Evolutionary conservation across 148 eudicot genomes (phyloP).

Genomic region (Chenopodium quinoa): DNA sequence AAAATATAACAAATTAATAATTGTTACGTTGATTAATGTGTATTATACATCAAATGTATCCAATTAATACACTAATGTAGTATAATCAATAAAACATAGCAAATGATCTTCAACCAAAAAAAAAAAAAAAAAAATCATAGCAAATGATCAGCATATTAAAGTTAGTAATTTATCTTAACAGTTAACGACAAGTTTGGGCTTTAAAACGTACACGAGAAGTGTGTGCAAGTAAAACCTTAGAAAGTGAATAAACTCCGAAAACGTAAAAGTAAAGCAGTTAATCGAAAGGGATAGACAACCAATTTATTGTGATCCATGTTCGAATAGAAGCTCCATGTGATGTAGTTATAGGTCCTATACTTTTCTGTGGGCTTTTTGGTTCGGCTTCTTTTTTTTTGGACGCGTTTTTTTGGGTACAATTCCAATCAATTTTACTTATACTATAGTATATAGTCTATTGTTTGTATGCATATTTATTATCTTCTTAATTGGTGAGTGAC

Average conservation of each 20-base stretch:
- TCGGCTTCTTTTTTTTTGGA: background rate
- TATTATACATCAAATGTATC: too few species aligned
- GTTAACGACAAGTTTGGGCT: background rate
- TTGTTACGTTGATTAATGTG: too few species aligned
- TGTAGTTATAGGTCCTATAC: background rate
- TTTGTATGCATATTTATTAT: too few species aligned
- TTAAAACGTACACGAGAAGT: slow-evolving; percentile 19
- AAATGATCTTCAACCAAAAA: too few species aligned
- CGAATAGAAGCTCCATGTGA: background rate
- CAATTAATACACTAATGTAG: too few species aligned
- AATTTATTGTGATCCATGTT: background rate
- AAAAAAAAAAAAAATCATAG: too few species aligned
- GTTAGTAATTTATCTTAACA: too few species aligned
- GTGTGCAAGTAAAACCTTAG: background rate
- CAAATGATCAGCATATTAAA: too few species aligned
- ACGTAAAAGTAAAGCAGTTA: background rate
- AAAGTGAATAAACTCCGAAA: background rate
- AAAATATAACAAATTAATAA: too few species aligned
- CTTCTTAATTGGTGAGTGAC: background rate
- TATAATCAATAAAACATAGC: too few species aligned
- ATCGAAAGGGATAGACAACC: background rate
- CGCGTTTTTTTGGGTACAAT: background rate
- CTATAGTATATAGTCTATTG: too few species aligned
- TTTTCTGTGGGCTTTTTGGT: background rate
- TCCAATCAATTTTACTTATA: background rate